A percentile compares a stretch with the other conserved stretches of the same genome.
Conservation (phyloP, 169 alveolate genomes). For the Eimeria praecox region DNA sequence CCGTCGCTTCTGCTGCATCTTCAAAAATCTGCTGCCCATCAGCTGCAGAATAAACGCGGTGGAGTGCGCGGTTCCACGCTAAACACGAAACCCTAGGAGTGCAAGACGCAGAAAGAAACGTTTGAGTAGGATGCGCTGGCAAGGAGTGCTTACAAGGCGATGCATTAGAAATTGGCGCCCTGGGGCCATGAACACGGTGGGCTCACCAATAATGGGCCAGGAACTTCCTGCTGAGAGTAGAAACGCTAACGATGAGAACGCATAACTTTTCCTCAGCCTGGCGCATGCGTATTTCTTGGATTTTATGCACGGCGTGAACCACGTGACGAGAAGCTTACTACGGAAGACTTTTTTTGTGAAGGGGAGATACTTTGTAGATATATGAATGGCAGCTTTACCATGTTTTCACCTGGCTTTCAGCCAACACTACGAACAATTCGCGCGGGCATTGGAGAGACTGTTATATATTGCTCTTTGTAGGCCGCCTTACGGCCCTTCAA, state of each 20-base stretch:
- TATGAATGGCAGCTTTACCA: background rate
- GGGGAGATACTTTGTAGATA: background rate
- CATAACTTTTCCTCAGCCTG: background rate
- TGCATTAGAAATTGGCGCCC: background rate
- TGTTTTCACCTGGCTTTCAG: background rate
- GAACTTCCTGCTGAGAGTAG: background rate
- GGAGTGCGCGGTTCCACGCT: conserved; percentile 19
- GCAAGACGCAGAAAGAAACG: background rate
- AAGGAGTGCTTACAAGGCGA: background rate
- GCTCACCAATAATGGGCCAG: background rate
- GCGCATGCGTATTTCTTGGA: background rate
- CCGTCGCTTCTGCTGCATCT: conserved; percentile 93
- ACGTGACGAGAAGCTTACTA: background rate
- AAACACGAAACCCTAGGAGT: conserved; percentile 28
- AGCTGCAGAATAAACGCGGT: conserved; percentile 82
- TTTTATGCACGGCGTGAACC: background rate
- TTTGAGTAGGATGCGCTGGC: background rate
- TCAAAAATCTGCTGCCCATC: conserved; percentile 88
- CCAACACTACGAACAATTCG: background rate
- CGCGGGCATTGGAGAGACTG: background rate
- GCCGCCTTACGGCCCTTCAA: background rate
- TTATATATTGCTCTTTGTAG: background rate
- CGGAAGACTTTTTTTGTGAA: background rate
- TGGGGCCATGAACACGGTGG: background rate
- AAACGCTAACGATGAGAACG: background rate